phyloP scores from a whole-genome alignment of 257 asterid genomes.

The Eustoma russellianum region DNA sequence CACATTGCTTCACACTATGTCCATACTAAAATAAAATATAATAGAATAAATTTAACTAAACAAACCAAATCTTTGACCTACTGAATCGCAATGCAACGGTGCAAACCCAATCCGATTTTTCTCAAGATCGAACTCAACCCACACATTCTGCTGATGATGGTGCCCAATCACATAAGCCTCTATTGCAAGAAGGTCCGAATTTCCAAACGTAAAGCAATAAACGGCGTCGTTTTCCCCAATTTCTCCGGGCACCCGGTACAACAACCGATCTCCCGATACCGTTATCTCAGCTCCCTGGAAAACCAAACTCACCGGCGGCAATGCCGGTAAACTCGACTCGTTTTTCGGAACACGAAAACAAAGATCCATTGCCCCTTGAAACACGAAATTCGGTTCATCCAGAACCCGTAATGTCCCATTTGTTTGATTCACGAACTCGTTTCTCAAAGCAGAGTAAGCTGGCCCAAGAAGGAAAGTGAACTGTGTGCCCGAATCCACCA shows the following conservation, averaged over 20 bases:
- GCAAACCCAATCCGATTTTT: conserved; percentile 70
- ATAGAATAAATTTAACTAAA: conserved; percentile 1
- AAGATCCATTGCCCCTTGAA: conserved; percentile 81
- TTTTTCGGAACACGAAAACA: conserved; percentile 42
- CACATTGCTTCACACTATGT: too few species aligned
- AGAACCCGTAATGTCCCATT: conserved; percentile 27
- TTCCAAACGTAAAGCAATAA: conserved; percentile 78
- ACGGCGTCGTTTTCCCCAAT: conserved; percentile 43
- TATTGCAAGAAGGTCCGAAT: conserved; percentile 52
- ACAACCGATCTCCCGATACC: conserved; percentile 36
- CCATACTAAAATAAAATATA: too few species aligned
- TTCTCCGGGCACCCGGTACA: conserved; percentile 59
- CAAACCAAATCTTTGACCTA: conserved; percentile 48
- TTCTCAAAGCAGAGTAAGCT: conserved; percentile 47
- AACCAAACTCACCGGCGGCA: conserved; percentile 62
- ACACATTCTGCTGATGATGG: conserved; percentile 71
- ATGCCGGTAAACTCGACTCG: conserved; percentile 25
- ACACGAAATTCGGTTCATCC: conserved; percentile 64
- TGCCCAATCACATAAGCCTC: conserved; percentile 77
- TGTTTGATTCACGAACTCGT: conserved; percentile 53
- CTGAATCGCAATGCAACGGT: conserved; percentile 46
- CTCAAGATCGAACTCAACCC: conserved; percentile 78
- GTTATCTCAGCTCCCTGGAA: conserved; percentile 62
- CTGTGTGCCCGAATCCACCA: conserved; percentile 96
- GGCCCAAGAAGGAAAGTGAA: conserved; percentile 87